phyloP scores from a whole-genome alignment of 176 grass and related monocot genomes.

The Typha latifolia region DNA sequence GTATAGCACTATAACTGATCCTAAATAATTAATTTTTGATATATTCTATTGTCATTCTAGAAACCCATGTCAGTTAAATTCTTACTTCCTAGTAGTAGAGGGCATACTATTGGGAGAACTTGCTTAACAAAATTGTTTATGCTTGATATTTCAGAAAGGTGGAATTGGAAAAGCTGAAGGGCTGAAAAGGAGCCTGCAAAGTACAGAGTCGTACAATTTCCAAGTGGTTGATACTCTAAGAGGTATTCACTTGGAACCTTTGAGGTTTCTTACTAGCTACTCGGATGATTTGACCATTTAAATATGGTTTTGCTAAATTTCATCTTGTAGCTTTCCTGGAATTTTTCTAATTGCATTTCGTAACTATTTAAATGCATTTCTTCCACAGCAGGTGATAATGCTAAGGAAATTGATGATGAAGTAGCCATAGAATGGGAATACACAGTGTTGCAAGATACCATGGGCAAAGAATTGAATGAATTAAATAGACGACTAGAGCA shows the following conservation, averaged over 20 bases:
- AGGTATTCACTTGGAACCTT: constrained; percentile 39
- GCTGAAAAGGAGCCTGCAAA: constrained; percentile 88
- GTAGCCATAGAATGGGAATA: constrained; percentile 94
- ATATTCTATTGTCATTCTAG: not conserved
- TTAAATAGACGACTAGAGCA: constrained; percentile 84
- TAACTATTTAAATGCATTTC: constrained; percentile 25
- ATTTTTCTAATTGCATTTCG: constrained; percentile 18
- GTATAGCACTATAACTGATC: too few relatives aligned
- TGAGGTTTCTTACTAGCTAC: constrained; percentile 4
- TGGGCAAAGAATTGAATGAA: constrained; percentile 95
- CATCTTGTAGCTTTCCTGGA: constrained; percentile 12
- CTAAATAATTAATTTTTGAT: too few relatives aligned
- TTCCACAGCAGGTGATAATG: constrained; percentile 32
- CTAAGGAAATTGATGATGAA: constrained; percentile 92
- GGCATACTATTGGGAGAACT: constrained; percentile 16
- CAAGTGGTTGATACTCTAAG: constrained; percentile 58
- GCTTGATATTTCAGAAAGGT: constrained; percentile 54
- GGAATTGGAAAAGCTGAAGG: constrained; percentile 74
- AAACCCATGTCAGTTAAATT: not conserved
- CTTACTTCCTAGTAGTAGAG: not conserved
- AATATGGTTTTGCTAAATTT: not conserved
- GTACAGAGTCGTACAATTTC: constrained; percentile 65
- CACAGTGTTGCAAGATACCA: constrained; percentile 81
- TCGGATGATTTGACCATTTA: not conserved
- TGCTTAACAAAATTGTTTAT: constrained; percentile 7